These are phyloP conservation scores for Cercospora citrullina DNA, from an alignment of 2,329 filamentous ascomycete genomes.

Conservation along the genomic window DNA sequence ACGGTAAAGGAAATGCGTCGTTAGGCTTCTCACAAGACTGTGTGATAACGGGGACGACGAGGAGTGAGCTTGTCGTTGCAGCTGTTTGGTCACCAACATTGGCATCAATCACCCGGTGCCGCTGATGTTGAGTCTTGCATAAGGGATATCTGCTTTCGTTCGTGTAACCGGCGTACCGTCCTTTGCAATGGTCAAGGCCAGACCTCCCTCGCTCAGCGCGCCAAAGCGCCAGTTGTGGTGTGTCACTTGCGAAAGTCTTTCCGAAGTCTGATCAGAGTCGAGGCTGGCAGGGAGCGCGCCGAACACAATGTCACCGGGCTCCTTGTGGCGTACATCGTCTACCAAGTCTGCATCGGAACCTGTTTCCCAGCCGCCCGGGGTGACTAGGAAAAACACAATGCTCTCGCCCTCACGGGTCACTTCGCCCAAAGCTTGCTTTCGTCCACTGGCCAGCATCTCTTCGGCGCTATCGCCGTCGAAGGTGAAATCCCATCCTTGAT, in stretches of 20 bases:
- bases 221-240: slow-evolving; percentile 55
- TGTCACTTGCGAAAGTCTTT: background rate
- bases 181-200: slow-evolving; percentile 49
- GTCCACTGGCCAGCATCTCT: slow-evolving; percentile 37
- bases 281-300: slow-evolving; percentile 49
- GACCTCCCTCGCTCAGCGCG: slow-evolving; percentile 60
- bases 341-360: background rate
- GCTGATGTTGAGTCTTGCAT: slow-evolving; percentile 16
- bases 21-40: background rate
- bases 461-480: slow-evolving; percentile 38
- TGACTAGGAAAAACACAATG: slow-evolving; percentile 64
- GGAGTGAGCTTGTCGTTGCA: background rate
- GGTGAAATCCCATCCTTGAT: slow-evolving; percentile 57
- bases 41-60: background rate
- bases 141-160: slow-evolving; percentile 54
- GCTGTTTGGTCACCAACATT: background rate
- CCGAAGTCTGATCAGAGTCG: slow-evolving; percentile 34
- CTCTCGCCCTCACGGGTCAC: slow-evolving; percentile 64
- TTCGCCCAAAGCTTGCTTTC: slow-evolving; percentile 50
- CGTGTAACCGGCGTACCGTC: slow-evolving; percentile 17
- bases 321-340: background rate
- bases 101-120: background rate
- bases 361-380: background rate
- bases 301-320: slow-evolving; percentile 31
- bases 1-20: background rate